Percentiles rank a stretch among this genome's conserved stretches.
phyloP scores from a whole-genome alignment of 1,284 basidiomycete species.

The Pascua sp. region DNA sequence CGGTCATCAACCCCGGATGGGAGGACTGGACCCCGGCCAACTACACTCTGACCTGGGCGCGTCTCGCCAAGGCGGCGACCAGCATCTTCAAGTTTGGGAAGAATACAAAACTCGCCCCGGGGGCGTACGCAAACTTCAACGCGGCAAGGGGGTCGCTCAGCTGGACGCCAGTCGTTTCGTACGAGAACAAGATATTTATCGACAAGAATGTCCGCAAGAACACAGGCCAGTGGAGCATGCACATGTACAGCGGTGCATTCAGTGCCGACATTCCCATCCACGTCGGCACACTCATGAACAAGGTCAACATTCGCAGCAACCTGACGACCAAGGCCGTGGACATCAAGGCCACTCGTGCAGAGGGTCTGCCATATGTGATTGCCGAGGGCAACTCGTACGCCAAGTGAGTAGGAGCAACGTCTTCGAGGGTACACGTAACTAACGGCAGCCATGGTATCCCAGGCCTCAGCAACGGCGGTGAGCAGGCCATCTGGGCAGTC shows the following conservation, averaged over 20 bases:
- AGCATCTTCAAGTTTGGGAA: background rate
- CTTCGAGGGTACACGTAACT: background rate
- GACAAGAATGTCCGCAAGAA: background rate
- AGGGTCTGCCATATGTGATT: slow-evolving; percentile 60
- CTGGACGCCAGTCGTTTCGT: background rate
- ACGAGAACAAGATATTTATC: background rate
- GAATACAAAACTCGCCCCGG: background rate
- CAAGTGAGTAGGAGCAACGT: background rate
- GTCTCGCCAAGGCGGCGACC: background rate
- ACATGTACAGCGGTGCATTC: slow-evolving; percentile 2
- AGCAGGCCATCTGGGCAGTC: slow-evolving; percentile 64
- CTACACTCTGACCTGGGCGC: slow-evolving; percentile 8
- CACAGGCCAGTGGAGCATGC: background rate
- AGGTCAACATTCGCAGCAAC: slow-evolving; percentile 59
- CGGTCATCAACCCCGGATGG: background rate
- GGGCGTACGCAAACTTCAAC: slow-evolving; percentile 4
- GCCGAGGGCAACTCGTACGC: slow-evolving; percentile 5
- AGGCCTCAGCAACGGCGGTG: slow-evolving; percentile 65
- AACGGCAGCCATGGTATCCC: slow-evolving; percentile 57
- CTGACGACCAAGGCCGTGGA: slow-evolving; percentile 54
- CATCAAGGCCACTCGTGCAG: slow-evolving; percentile 53
- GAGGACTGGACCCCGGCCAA: slow-evolving; percentile 5
- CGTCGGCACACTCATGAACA: slow-evolving; percentile 50
- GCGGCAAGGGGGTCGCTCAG: background rate
- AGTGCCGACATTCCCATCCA: background rate